Evolutionary conservation across 1,284 basidiomycete genomes (phyloP).

Genomic region (Papiliotrema fonsecae): DNA sequence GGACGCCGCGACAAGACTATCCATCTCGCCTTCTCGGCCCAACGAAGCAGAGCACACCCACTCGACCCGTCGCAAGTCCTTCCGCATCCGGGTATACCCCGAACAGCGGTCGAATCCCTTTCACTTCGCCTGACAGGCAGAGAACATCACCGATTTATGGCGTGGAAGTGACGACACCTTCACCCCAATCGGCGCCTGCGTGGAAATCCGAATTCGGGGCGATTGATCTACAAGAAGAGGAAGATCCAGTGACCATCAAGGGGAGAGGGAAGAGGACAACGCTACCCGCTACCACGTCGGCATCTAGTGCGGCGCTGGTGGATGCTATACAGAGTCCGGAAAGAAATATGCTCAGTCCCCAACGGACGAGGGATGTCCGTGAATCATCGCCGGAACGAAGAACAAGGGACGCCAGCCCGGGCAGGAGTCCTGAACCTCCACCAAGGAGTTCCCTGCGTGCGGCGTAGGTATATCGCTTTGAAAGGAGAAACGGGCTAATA

Average conservation of each 20-base stretch:
- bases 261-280: constrained; percentile 20
- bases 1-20: not conserved
- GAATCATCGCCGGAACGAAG: not conserved
- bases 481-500: too few species aligned
- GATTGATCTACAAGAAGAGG: constrained; percentile 2
- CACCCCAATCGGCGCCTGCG: constrained; percentile 16
- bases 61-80: constrained; percentile 3
- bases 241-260: constrained; percentile 19
- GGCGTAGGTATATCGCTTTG: constrained; percentile 21
- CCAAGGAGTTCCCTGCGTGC: constrained; percentile 33
- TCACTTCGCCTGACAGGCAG: constrained; percentile 3
- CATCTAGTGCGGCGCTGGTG: constrained; percentile 5
- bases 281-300: constrained; percentile 15
- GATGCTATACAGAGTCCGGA: constrained; percentile 11
- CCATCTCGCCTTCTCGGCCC: not conserved
- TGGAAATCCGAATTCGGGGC: constrained; percentile 23
- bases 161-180: not conserved
- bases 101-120: constrained; percentile 9
- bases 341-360: constrained; percentile 7
- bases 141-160: not conserved
- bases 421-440: constrained; percentile 39
- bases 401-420: constrained; percentile 4
- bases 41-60: constrained; percentile 7
- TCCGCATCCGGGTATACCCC: constrained; percentile 10
- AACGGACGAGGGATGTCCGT: constrained; percentile 2